Evolutionary conservation across 768 basidiomycete species (phyloP), one percentile per base, ranked within the genome.

Genomic region (Lactarius deliciosus): DNA sequence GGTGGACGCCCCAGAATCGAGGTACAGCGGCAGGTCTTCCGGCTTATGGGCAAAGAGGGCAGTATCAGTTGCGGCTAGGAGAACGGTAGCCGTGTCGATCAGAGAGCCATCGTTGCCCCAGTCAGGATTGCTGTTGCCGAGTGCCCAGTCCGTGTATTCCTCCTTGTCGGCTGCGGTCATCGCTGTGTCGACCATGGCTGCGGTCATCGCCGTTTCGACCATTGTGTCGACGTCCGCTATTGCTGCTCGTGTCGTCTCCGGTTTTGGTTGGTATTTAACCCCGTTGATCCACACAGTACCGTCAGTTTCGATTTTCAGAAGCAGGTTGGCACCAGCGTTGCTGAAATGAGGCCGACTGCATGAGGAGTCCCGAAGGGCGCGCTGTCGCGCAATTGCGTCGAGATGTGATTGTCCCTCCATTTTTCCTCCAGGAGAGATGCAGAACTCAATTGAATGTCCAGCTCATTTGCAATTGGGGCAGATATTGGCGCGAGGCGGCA

Each of bases 1-100:
- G 0, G 71, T 43, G 1, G 72, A 69, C 0, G 75, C 74, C 0
- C 77, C 75, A 1, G 73, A 71, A 57, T 78, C 70, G 10, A 75
- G 61, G 74, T 74, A 72, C 64, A 77, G 70, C 0, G 16, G 8
- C 11, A 30, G 28, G 5, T 15, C 25, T 1, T 25, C 20, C 3
- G 30, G 25, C 8, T 20, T 22, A 1, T 22, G 54, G 1, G 54
- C 30, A 11, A 56, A 6, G 6, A 71, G 71, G 32, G 47, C 34
- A 38, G 15, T 38, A 7, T 9, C 38, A n/a, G 50, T 6, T 2
- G 60, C 18, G 11, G 57, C 50, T 8, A 61, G 9, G 25, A 50
- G n/a, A 22, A 53, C 9, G 0, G 25, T 5, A 10, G 60, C 28
- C 0, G 30, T 25, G 43, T 61, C 61, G 3, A 61, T 8, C 9